Conservation (phyloP, 345 rosid genomes). For the Ailanthus altissimus region DNA sequence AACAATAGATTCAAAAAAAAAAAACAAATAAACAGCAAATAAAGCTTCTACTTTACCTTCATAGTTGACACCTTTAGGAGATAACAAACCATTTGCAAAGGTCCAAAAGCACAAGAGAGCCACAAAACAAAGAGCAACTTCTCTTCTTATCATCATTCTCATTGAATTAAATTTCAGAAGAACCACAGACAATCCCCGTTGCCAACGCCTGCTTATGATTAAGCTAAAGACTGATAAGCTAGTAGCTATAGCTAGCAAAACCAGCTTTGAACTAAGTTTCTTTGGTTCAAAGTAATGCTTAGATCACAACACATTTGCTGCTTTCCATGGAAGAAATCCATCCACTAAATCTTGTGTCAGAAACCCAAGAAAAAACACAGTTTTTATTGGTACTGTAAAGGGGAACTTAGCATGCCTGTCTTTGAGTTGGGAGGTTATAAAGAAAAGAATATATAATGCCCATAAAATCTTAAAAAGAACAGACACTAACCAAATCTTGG, state of each 20-base stretch:
- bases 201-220: slow-evolving; percentile 16
- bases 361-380: slow-evolving; percentile 32
- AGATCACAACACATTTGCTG: slow-evolving; percentile 39
- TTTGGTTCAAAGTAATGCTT: slow-evolving; percentile 35
- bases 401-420: slow-evolving; percentile 61
- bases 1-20: slow-evolving; percentile 16
- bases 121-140: slow-evolving; percentile 29
- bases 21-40: background rate
- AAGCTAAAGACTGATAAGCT: background rate
- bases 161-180: slow-evolving; percentile 33
- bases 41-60: slow-evolving; percentile 53
- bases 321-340: slow-evolving; percentile 56
- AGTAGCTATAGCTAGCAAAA: slow-evolving; percentile 16
- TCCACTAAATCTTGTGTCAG: slow-evolving; percentile 56
- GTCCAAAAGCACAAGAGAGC: slow-evolving; percentile 46
- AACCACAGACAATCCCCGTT: slow-evolving; percentile 32
- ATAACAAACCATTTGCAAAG: slow-evolving; percentile 60
- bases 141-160: slow-evolving; percentile 33
- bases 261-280: slow-evolving; percentile 30
- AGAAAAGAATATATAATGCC: slow-evolving; percentile 34
- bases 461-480: slow-evolving; percentile 36
- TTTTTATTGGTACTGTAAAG: slow-evolving; percentile 51
- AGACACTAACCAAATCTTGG: slow-evolving; percentile 27
- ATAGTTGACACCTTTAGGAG: slow-evolving; percentile 85
- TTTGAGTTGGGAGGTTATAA: slow-evolving; percentile 27